phyloP scores from a whole-genome alignment of 2,329 filamentous ascomycete species.

The Metarhizium sp. region DNA sequence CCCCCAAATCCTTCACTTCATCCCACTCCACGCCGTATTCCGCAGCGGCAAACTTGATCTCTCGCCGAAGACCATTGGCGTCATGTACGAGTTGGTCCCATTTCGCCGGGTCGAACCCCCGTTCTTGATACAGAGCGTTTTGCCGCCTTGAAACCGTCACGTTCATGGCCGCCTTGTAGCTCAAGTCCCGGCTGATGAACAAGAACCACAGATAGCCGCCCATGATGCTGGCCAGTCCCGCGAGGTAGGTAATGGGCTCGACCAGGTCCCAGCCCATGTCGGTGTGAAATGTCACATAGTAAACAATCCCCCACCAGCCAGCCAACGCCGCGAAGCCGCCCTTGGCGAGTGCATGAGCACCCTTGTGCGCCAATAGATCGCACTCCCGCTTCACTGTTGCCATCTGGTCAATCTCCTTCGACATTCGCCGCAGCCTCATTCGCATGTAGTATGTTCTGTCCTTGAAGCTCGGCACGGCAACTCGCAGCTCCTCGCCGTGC shows the following conservation, averaged over 20 bases:
- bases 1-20: slow-evolving; percentile 62
- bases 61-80: slow-evolving; percentile 64
- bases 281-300: slow-evolving; percentile 61
- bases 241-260: slow-evolving; percentile 84
- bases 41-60: slow-evolving; percentile 70
- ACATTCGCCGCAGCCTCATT: slow-evolving; percentile 63
- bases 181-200: slow-evolving; percentile 83
- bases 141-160: slow-evolving; percentile 75
- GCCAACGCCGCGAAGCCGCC: slow-evolving; percentile 66
- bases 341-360: slow-evolving; percentile 70
- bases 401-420: slow-evolving; percentile 56
- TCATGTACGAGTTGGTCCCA: slow-evolving; percentile 79
- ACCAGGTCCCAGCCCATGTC: slow-evolving; percentile 84
- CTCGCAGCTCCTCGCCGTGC: slow-evolving; percentile 51
- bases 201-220: slow-evolving; percentile 90
- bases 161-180: slow-evolving; percentile 78
- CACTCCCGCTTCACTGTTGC: slow-evolving; percentile 73
- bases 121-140: slow-evolving; percentile 62
- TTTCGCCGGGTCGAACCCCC: slow-evolving; percentile 63
- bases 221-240: slow-evolving; percentile 77
- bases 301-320: slow-evolving; percentile 76
- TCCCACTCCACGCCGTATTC: slow-evolving; percentile 93
- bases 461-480: slow-evolving; percentile 78
- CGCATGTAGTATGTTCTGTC: slow-evolving; percentile 88
- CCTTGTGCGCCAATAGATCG: slow-evolving; percentile 65